Evolutionary conservation across 495 filamentous ascomycete species (phyloP).

Genomic region (Aspergillus ostianus): DNA sequence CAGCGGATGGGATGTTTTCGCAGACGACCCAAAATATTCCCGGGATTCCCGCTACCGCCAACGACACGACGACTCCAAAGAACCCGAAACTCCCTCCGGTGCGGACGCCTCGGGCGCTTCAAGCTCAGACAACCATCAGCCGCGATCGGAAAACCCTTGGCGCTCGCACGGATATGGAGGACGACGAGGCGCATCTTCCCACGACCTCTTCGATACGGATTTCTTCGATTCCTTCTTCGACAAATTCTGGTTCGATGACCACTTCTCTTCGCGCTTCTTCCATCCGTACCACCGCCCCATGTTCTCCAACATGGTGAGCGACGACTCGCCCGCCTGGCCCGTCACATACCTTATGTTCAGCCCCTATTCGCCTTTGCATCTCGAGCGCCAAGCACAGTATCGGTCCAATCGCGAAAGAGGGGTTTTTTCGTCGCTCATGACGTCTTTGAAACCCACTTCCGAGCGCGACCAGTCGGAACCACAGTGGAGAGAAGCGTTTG

Average conservation of each 20-base stretch:
- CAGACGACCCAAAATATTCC: conserved; percentile 27
- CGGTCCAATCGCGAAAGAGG: conserved; percentile 27
- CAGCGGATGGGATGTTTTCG: conserved; percentile 38
- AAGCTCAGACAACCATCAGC: conserved; percentile 7
- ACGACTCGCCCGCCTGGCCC: conserved; percentile 37
- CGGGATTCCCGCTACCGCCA: conserved; percentile 22
- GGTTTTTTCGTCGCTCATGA: conserved; percentile 40
- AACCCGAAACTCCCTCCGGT: conserved; percentile 13
- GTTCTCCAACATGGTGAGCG: conserved; percentile 32
- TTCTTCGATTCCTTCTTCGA: conserved; percentile 39
- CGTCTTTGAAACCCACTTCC: conserved; percentile 27
- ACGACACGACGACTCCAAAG: conserved; percentile 17
- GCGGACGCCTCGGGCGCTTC: conserved; percentile 11
- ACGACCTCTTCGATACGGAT: conserved; percentile 20
- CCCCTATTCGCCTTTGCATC: conserved; percentile 52
- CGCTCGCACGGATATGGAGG: conserved; percentile 11
- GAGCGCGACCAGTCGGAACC: conserved; percentile 35
- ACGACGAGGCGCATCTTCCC: conserved; percentile 8
- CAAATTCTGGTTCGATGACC: conserved; percentile 32
- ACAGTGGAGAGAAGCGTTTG: conserved; percentile 55
- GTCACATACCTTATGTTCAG: conserved; percentile 42
- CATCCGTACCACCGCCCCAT: conserved; percentile 27
- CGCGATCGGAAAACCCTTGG: conserved; percentile 17
- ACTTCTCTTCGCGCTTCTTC: conserved; percentile 30
- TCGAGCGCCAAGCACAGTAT: conserved; percentile 41